phyloP scores from a whole-genome alignment of 345 rosid species.

The Aurinia saxatilis region DNA sequence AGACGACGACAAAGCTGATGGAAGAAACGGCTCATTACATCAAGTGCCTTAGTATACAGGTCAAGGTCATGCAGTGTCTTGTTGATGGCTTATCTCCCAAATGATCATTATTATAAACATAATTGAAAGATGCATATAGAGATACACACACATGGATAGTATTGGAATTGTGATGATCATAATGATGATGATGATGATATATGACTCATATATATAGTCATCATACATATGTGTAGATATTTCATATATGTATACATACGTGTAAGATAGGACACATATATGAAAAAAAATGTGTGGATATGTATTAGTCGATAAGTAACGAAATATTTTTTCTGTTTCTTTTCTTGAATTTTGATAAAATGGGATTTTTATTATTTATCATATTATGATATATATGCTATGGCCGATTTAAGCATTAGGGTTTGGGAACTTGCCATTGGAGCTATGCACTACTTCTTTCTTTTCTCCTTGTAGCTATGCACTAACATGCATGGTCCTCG shows the following conservation, averaged over 20 bases:
- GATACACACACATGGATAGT: slow-evolving; percentile 5
- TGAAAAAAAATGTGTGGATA: slow-evolving; percentile 28
- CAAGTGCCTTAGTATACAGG: slow-evolving; percentile 31
- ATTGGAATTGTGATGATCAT: slow-evolving; percentile 5
- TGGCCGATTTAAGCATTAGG: slow-evolving; percentile 22
- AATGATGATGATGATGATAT: slow-evolving; percentile 12
- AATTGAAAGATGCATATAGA: slow-evolving; percentile 2
- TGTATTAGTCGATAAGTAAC: not conserved
- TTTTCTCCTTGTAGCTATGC: not conserved
- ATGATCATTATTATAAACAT: slow-evolving; percentile 18
- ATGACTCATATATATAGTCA: not conserved
- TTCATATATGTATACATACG: slow-evolving; percentile 20
- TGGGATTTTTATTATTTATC: slow-evolving; percentile 9
- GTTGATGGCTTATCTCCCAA: slow-evolving; percentile 21
- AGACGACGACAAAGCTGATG: slow-evolving; percentile 24
- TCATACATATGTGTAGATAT: not conserved
- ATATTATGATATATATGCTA: not conserved
- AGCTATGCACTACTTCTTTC: slow-evolving; percentile 2
- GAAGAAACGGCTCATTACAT: slow-evolving; percentile 35
- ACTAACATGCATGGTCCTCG: not conserved
- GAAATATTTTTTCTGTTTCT: not conserved
- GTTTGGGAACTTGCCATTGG: slow-evolving; percentile 22
- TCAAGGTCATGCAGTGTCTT: slow-evolving; percentile 27
- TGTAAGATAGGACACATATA: slow-evolving; percentile 27
- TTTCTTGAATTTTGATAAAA: slow-evolving; percentile 10